Base-by-base conservation (phyloP, 2,329 filamentous ascomycete species). In the Chaetomium olivaceum region DNA sequence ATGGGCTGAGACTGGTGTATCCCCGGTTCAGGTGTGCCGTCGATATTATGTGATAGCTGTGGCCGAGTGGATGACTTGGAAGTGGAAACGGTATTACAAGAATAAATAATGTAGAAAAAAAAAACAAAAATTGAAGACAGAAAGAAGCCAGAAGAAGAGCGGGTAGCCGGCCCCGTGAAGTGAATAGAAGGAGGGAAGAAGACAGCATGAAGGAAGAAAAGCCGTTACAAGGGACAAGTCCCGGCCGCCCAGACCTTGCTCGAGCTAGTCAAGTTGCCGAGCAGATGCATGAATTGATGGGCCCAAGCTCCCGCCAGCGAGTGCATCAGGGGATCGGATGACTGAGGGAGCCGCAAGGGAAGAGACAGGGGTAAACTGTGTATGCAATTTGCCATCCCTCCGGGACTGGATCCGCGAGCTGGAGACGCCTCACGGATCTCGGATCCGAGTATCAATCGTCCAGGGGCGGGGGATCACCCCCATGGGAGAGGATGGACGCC, bases 101-200 rank as follows among this genome's bases (percentile, higher is more conserved):
- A 63, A 48, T 33, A 58, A 19, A 23, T 36, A 56, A 33, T 33
- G n/a, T 51, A 31, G 6, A 27, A 39, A 54, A 21, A 65, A 54
- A 61, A 52, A 64, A 66, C 51, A 68, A 69, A 69, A 50, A 64
- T 61, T 60, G 67, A 64, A 46, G 68, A 58, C 67, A 61, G 48
- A 64, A 39, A 68, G 46, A 51, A 60, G 8, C 33, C 31, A 43
- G 61, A 64, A 67, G 52, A 61, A 46, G 55, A 67, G 67, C 48
- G 66, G 71, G 69, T 70, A 71, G 68, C 73, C 73, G 60, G 71
- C 69, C 71, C 73, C 71, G 63, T 62, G 66, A 14, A 51, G 69
- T 43, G 56, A 58, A 63, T 56, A 67, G 46, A 68, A 69, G 65
- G 58, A 54, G 43, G 57, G 56, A 39, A 66, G 62, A 66, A 62